Percentiles rank a stretch among this genome's conserved stretches.
Conservation (phyloP, 371 early-diverging fungal species). For the Mortierella sp. region DNA sequence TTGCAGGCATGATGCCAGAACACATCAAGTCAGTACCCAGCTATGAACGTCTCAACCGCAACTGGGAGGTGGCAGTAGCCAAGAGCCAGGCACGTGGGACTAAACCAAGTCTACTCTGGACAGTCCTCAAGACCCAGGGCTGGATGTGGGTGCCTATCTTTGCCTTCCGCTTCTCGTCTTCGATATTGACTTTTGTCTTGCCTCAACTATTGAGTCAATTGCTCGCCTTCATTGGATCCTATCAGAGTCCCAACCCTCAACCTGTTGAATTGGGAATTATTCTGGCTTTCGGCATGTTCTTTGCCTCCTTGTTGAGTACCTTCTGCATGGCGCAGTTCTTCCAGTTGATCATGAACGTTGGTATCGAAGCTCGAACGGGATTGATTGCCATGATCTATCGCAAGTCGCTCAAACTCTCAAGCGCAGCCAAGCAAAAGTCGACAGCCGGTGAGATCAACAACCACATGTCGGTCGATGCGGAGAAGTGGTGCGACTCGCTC, state of each 20-base stretch:
- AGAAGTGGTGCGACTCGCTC: constrained; percentile 50
- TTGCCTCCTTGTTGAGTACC: constrained; percentile 38
- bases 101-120: constrained; percentile 34
- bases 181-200: constrained; percentile 37
- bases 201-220: constrained; percentile 41
- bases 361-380: constrained; percentile 60
- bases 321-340: constrained; percentile 54
- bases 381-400: constrained; percentile 66
- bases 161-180: constrained; percentile 26
- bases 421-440: constrained; percentile 58
- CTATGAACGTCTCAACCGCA: constrained; percentile 25
- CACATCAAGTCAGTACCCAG: constrained; percentile 28
- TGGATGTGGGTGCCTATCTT: constrained; percentile 36
- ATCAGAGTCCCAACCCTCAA: constrained; percentile 14
- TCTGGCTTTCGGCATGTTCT: constrained; percentile 54
- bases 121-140: constrained; percentile 26
- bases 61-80: constrained; percentile 33
- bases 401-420: constrained; percentile 66
- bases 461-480: constrained; percentile 83
- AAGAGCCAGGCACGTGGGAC: constrained; percentile 27
- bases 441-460: constrained; percentile 82
- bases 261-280: constrained; percentile 47
- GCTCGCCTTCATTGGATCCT: constrained; percentile 30
- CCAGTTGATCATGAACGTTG: constrained; percentile 41
- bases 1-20: constrained; percentile 46